Base-by-base conservation (phyloP, 2,329 filamentous ascomycete species). In the Fusarium pseudoanthophilum region DNA sequence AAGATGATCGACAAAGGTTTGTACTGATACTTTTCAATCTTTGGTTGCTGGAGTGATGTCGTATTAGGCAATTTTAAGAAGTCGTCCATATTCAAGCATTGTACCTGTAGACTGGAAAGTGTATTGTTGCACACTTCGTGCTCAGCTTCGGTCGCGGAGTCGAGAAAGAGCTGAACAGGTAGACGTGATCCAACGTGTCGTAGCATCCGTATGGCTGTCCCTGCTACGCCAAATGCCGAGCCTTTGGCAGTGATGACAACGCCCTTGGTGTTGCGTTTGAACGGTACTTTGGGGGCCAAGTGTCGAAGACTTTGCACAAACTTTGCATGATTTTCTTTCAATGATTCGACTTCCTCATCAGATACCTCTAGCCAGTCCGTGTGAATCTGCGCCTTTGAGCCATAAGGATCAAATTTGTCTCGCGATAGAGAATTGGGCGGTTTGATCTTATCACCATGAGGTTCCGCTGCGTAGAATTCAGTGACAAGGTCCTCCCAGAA, bases 11-110 rank as follows among this genome's bases (percentile, higher is more conserved):
- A 69, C 10, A 77, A 66, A 8, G 60, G 52, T 10, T 77, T 77
- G 64, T 77, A 74, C 59, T 77, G 75, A 7, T 64, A 77, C 4
- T 52, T 67, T 40, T 72, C 58, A 15, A 77, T 37, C 13, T 43
- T 61, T 4, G 75, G 75, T 2, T 60, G 69, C 5, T 20, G 34
- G 5, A 37, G n/a, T 1, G 52, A 26, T 28, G 61, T 39, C 2
- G 48, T 56, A 16, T 49, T 20, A 6, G 75, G 69, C 3, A 75
- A 28, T 4, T n/a, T 51, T 0, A 77, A 11, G 24, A 67, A 78
- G 15, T 74, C 65, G 7, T 78, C 75, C 48, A 77, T 77, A 13
- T 77, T 72, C 13, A 77, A 24, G 11, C 75, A 77, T 39, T 64
- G 60, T 0, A 77, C 75, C 5, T 71, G 53, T 1, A 74, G 14